These are phyloP conservation scores for Aspergillus homomorphus DNA, from an alignment of 495 filamentous ascomycete species.

Conservation along the genomic window DNA sequence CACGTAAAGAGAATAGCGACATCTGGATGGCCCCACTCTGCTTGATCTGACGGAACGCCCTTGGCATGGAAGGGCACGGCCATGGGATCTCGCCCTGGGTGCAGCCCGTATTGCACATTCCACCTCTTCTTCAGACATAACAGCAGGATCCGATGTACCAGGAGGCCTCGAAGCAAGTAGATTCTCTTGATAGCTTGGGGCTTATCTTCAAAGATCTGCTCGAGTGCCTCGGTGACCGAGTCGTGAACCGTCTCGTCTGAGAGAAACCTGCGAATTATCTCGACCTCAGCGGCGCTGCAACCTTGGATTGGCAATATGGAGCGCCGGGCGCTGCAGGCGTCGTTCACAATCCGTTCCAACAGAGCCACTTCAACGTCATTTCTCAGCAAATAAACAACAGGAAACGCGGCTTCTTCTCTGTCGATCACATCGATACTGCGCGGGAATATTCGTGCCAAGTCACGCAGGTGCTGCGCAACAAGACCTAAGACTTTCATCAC, in stretches of 20 bases:
- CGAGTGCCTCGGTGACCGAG: background rate
- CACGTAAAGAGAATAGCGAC: conserved; percentile 63
- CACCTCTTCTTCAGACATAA: conserved; percentile 64
- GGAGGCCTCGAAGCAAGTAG: conserved; percentile 57
- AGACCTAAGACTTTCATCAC: conserved; percentile 51
- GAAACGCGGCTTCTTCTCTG: conserved; percentile 17
- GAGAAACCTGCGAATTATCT: conserved; percentile 13
- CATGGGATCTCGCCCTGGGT: conserved; percentile 47
- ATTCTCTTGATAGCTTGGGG: conserved; percentile 23
- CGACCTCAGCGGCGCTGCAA: background rate
- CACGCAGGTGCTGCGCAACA: conserved; percentile 29
- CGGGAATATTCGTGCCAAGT: conserved; percentile 24
- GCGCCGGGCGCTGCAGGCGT: conserved; percentile 11
- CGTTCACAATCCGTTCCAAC: conserved; percentile 4
- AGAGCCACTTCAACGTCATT: conserved; percentile 18
- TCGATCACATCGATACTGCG: conserved; percentile 38
- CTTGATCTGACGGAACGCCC: conserved; percentile 57
- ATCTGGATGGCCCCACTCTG: conserved; percentile 74
- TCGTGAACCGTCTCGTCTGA: conserved; percentile 5
- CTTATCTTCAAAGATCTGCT: background rate
- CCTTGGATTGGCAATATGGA: conserved; percentile 20
- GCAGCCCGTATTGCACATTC: conserved; percentile 66
- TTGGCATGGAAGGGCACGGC: conserved; percentile 71
- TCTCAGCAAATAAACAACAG: conserved; percentile 20
- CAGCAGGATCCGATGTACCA: conserved; percentile 53